Percentiles rank a stretch among this genome's conserved stretches.
Evolutionary conservation across 805 yeast genomes (phyloP).

Genomic region (Ogataea haglerorum): DNA sequence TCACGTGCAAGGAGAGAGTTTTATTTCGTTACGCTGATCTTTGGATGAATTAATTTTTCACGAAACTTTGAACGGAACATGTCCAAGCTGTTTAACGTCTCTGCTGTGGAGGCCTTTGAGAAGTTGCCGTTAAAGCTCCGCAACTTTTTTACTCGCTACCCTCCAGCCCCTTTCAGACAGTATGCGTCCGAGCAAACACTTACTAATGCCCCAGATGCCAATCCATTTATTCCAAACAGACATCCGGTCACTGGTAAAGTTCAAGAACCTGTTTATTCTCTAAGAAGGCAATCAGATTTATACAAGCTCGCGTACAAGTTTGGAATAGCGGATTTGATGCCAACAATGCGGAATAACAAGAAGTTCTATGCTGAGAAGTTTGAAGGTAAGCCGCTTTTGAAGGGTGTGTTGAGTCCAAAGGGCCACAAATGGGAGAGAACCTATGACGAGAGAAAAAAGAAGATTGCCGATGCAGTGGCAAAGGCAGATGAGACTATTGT

Average conservation of each 20-base stretch:
- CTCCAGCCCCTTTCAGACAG: slow-evolving; percentile 73
- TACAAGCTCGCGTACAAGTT: slow-evolving; percentile 77
- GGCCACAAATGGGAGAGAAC: slow-evolving; percentile 78
- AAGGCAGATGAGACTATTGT: slow-evolving; percentile 64
- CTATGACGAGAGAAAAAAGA: slow-evolving; percentile 52
- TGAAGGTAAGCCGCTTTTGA: slow-evolving; percentile 62
- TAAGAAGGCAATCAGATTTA: slow-evolving; percentile 78
- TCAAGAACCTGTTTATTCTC: slow-evolving; percentile 75
- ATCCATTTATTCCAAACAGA: slow-evolving; percentile 83
- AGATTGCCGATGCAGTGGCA: slow-evolving; percentile 62
- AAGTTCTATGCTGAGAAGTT: slow-evolving; percentile 78
- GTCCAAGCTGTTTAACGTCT: slow-evolving; percentile 27
- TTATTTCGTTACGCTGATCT: too few relatives aligned
- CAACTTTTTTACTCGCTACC: slow-evolving; percentile 74
- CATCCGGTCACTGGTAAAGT: slow-evolving; percentile 77
- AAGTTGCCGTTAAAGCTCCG: slow-evolving; percentile 68
- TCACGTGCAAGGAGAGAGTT: slow-evolving; percentile 1
- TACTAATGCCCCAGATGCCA: slow-evolving; percentile 65
- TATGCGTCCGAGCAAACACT: slow-evolving; percentile 65
- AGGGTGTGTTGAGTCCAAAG: slow-evolving; percentile 76
- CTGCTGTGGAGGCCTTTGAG: slow-evolving; percentile 33
- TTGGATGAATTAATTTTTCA: too few relatives aligned
- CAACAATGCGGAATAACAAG: slow-evolving; percentile 57
- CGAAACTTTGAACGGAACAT: neutral
- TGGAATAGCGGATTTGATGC: slow-evolving; percentile 78